Evolutionary conservation across 23 red algal genomes (phyloP).

Genomic region (Pyropia haitanensis): DNA sequence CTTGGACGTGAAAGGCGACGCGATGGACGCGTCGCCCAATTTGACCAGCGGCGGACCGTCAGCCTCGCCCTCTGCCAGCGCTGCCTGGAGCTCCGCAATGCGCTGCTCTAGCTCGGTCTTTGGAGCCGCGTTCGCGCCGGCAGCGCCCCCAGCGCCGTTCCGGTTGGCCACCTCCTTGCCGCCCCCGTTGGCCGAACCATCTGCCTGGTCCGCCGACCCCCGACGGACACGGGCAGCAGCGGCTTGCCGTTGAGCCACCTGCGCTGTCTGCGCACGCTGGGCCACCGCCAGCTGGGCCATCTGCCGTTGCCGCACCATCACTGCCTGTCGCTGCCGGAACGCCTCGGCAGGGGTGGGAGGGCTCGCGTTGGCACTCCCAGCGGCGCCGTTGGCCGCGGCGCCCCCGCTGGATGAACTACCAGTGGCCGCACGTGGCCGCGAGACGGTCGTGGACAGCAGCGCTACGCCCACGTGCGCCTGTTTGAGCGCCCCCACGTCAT

Average conservation of each 20-base stretch:
- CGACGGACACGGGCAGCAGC: too few relatives aligned
- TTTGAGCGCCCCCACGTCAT: slow-evolving; percentile 96
- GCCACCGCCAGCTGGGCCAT: slow-evolving; percentile 11
- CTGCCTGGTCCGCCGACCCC: too few relatives aligned
- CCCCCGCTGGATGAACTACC: not conserved
- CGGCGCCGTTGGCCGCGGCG: slow-evolving; percentile 3
- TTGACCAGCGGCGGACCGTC: slow-evolving; percentile 78
- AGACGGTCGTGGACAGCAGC: slow-evolving; percentile 37
- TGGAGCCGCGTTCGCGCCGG: not conserved
- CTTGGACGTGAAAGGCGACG: slow-evolving; percentile 90
- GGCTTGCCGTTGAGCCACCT: not conserved
- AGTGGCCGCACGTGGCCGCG: not conserved
- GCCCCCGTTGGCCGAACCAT: too few relatives aligned
- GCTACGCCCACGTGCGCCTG: slow-evolving; percentile 98
- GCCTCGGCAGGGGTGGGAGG: not conserved
- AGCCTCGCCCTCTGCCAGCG: slow-evolving; percentile 16
- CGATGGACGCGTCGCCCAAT: slow-evolving; percentile 96
- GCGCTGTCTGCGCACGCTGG: slow-evolving; percentile 7
- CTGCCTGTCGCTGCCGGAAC: not conserved
- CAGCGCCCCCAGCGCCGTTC: not conserved
- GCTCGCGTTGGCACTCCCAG: slow-evolving; percentile 1
- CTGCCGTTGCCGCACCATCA: not conserved
- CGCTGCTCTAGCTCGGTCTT: slow-evolving; percentile 28
- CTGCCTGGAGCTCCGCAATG: slow-evolving; percentile 40
- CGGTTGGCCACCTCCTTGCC: not conserved